phyloP scores from a whole-genome alignment of 1,284 basidiomycete genomes.

The Trichosporon ovoides region DNA sequence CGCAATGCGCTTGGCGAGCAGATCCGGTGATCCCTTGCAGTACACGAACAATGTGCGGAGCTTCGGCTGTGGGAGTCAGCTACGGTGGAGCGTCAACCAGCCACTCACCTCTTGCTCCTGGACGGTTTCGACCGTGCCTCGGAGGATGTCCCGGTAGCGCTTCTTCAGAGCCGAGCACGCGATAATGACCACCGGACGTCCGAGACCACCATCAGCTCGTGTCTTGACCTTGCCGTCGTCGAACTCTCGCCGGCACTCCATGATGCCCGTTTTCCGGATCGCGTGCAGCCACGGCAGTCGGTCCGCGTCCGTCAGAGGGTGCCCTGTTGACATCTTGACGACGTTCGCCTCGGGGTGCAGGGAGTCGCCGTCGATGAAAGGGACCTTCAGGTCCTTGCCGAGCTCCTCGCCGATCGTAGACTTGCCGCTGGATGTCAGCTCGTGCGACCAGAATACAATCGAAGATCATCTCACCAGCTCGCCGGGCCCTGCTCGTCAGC shows the following conservation, averaged over 20 bases:
- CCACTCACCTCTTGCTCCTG: slow-evolving; percentile 5
- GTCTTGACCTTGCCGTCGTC: slow-evolving; percentile 29
- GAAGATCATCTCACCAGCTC: slow-evolving; percentile 32
- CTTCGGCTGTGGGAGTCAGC: slow-evolving; percentile 8
- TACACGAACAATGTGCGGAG: slow-evolving; percentile 75
- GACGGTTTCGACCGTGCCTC: slow-evolving; percentile 53
- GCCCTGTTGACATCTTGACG: slow-evolving; percentile 77
- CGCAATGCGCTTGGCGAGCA: slow-evolving; percentile 66
- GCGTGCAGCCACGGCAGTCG: slow-evolving; percentile 77
- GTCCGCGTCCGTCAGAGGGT: slow-evolving; percentile 73
- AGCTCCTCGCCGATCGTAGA: slow-evolving; percentile 72
- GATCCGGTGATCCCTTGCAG: slow-evolving; percentile 63
- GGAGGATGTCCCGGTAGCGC: slow-evolving; percentile 73
- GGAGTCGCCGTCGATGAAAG: slow-evolving; percentile 86
- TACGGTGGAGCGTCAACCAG: background rate
- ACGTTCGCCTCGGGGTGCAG: slow-evolving; percentile 78
- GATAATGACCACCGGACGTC: slow-evolving; percentile 61
- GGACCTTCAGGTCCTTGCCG: slow-evolving; percentile 57
- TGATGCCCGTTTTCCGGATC: slow-evolving; percentile 59
- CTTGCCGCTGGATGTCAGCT: slow-evolving; percentile 61
- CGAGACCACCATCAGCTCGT: slow-evolving; percentile 15
- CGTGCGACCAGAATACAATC: too few species aligned
- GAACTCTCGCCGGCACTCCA: slow-evolving; percentile 51
- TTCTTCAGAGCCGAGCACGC: slow-evolving; percentile 82
- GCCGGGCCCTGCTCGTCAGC: slow-evolving; percentile 34